A percentile compares a stretch with the other conserved stretches of the same genome.
phyloP scores from a whole-genome alignment of 148 eudicot genomes.

The Camellia japonica region DNA sequence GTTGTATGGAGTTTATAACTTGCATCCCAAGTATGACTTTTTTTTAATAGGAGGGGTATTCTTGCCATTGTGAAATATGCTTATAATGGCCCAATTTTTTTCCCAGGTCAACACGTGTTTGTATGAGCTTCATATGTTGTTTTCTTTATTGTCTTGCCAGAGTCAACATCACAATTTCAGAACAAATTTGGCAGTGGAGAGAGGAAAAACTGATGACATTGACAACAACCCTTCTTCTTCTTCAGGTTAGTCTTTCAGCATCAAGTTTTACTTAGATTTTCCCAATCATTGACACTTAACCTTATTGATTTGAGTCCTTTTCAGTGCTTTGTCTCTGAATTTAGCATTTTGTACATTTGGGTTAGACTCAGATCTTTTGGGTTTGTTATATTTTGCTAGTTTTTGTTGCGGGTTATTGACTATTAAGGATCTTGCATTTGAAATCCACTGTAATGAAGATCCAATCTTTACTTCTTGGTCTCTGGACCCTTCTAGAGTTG shows the following conservation, averaged over 20 bases:
- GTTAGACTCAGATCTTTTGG: not conserved
- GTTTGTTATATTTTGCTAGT: not conserved
- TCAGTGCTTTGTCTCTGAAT: not conserved
- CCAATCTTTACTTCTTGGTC: conserved; percentile 2
- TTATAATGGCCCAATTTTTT: not conserved
- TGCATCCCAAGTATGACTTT: not conserved
- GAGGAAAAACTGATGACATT: not conserved
- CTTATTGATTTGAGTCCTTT: not conserved
- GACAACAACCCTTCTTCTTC: not conserved
- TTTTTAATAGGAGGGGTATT: not conserved
- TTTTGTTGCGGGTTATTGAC: not conserved
- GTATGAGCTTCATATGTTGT: not conserved
- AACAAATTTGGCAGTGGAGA: not conserved
- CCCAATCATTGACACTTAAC: not conserved
- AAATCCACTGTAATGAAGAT: conserved; percentile 3
- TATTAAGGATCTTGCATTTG: not conserved
- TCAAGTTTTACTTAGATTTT: not conserved
- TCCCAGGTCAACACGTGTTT: not conserved
- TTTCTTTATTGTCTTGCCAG: too few relatives aligned
- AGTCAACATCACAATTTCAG: not conserved
- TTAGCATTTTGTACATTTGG: not conserved
- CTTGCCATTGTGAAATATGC: too few relatives aligned
- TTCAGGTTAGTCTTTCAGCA: conserved; percentile 7
- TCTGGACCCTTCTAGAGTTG: conserved; percentile 1
- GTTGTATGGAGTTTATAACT: not conserved